These are phyloP conservation scores for Pouteria glomerata DNA, from an alignment of 148 eudicot species.

Conservation along the genomic window DNA sequence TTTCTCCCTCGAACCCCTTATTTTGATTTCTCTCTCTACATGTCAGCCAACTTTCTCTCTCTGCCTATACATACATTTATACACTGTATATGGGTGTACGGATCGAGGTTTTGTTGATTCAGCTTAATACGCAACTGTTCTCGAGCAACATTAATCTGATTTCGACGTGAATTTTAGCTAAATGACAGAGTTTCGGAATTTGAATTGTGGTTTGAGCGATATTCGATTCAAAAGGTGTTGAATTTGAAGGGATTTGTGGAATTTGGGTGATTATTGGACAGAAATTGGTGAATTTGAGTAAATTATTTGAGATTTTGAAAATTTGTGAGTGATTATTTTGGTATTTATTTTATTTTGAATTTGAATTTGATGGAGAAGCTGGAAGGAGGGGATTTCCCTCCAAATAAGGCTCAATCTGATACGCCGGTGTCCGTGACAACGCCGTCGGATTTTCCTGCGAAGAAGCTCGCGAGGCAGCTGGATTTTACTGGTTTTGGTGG, in stretches of 20 bases:
- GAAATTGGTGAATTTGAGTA: conserved; percentile 13
- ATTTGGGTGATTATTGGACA: background rate
- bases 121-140: background rate
- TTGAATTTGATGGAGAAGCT: conserved; percentile 45
- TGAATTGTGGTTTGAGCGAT: background rate
- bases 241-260: conserved; percentile 3
- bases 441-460: conserved; percentile 40
- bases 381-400: conserved; percentile 47
- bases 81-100: background rate
- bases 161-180: background rate
- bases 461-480: conserved; percentile 71
- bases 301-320: background rate
- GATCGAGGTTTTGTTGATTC: conserved; percentile 3
- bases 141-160: background rate
- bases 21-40: conserved; percentile 13
- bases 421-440: conserved; percentile 12
- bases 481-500: conserved; percentile 44
- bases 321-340: conserved; percentile 10
- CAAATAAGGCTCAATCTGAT: conserved; percentile 23
- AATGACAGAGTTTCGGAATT: background rate
- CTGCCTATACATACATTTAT: background rate
- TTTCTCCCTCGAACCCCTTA: background rate
- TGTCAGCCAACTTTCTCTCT: background rate
- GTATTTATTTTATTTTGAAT: conserved; percentile 9
- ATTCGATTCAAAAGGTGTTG: background rate